Base-by-base conservation (phyloP, 2,329 filamentous ascomycete genomes). In the Neoscytalidium dimidiatum region DNA sequence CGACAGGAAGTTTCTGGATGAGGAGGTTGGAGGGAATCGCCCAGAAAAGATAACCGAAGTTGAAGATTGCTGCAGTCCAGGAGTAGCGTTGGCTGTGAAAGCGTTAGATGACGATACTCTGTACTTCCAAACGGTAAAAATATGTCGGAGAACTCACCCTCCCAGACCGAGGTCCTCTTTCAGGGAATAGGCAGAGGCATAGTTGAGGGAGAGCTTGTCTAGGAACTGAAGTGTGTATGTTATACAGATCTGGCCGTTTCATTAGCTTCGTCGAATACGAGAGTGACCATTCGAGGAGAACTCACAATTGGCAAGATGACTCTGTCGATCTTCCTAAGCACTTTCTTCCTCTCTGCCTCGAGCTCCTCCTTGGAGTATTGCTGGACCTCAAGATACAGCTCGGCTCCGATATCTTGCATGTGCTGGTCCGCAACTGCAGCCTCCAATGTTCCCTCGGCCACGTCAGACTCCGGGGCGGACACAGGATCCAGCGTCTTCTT, bases 151-250 rank as follows among this genome's bases (percentile, higher is more conserved):
- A 9, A 35, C 46, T 65, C 14, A 64, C 64, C 61, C 61, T n/a
- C 26, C 53, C 13, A 60, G 60, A 4, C 58, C 67, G 4, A 79
- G 73, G 66, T 78, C 77, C 0, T 74, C 71, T 19, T 76, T 75
- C 1, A 78, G 68, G 3, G 72, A 71, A 66, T 78, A 79, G 9
- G 76, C 77, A 3, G 72, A 75, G 13, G 77, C 78, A 66, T 80
- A 79, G 68, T 79, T 79, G n/a, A 79, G 70, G 1, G 75, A 76
- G 7, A 78, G 71, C 64, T 79, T 79, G 68, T 79, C 79, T 28
- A 83, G 75, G 66, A 82, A 83, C 68, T 82, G 81, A 35, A 82
- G 81, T 19, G 75, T 80, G 69, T 82, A 82, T 7, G 79, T 80
- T 38, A 75, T 73, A 63, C 73, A 76, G 14, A 78, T 77, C 75